Conservation (phyloP, 495 filamentous ascomycete species). For the Amorphotheca resinae region DNA sequence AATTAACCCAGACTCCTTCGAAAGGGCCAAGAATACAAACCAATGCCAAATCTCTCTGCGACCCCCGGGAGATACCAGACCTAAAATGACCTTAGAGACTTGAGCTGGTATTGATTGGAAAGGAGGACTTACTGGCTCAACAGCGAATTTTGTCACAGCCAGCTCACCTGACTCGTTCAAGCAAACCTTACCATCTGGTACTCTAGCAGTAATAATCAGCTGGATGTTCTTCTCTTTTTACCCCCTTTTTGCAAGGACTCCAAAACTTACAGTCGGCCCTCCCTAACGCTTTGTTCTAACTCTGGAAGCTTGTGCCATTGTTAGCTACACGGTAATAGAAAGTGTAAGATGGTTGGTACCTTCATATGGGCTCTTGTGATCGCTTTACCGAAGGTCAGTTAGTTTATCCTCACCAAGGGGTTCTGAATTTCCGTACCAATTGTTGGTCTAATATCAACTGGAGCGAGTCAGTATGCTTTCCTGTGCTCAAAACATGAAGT, state of each 20-base stretch:
- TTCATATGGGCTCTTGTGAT: slow-evolving; percentile 96
- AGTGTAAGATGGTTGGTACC: slow-evolving; percentile 17
- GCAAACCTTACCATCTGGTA: slow-evolving; percentile 85
- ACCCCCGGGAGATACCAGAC: slow-evolving; percentile 95
- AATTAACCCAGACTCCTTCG: slow-evolving; percentile 2
- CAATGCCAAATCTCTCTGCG: slow-evolving; percentile 86
- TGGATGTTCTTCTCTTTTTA: too few relatives aligned
- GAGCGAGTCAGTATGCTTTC: slow-evolving; percentile 3
- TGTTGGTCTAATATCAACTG: slow-evolving; percentile 80
- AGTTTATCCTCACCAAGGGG: neutral
- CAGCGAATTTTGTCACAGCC: slow-evolving; percentile 91
- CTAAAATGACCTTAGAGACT: slow-evolving; percentile 17
- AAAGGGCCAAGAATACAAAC: slow-evolving; percentile 28
- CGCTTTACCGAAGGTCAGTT: slow-evolving; percentile 25
- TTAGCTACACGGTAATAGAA: slow-evolving; percentile 12
- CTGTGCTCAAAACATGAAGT: neutral
- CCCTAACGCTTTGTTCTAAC: slow-evolving; percentile 72
- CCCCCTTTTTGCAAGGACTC: too few relatives aligned
- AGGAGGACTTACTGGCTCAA: slow-evolving; percentile 55
- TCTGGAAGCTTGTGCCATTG: slow-evolving; percentile 51
- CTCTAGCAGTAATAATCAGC: slow-evolving; percentile 24
- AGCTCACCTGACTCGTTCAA: slow-evolving; percentile 74
- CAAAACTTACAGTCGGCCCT: slow-evolving; percentile 51
- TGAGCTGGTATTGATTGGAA: neutral
- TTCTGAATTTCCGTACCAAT: slow-evolving; percentile 39